Base-by-base conservation (phyloP, 345 rosid genomes). In the Excoecaria agallocha region DNA sequence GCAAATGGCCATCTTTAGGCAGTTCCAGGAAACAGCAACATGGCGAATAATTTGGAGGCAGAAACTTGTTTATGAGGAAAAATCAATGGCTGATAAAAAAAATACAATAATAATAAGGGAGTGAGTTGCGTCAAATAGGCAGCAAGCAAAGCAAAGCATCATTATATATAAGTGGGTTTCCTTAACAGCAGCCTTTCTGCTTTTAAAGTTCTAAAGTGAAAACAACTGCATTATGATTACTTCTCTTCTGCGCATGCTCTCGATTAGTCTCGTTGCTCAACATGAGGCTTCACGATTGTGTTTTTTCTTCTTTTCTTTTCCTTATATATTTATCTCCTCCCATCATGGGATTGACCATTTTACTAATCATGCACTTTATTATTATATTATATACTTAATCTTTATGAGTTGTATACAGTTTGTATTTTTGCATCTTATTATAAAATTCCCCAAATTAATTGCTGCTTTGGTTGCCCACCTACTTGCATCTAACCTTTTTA, bases 241-340 rank as follows among this genome's bases (percentile, higher is more conserved):
- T n/a, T 77, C 70, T 71, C 77, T 38, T 77, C 73, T 79, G 84
- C 88, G 84, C 84, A 83, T 85, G 88, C 86, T 72, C 72, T 69
- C 48, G 1, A 51, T 16, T 12, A 50, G 69, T 70, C 57, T 74
- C 70, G 50, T 60, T 70, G 71, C 66, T 64, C 12, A 73, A 52
- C 39, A 16, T 41, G 10, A 41, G 45, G 8, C 45, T 41, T 41
- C 7, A 43, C 58, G 69, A 73, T 30, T 30, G 30, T 76, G 67
- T 74, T 66, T 70, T 69, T 73, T 54, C 11, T 54, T 54, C 22
- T 17, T 54, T 55, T 17, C 19, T n/a, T 55, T 22, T 52, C 6
- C 6, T 41, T 41, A 6, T 8, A 10, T 43, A 43, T 43, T 43
- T 43, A 43, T 43, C 10, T 20, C 38, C 13, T 15, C 39, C n/a